Percentiles rank a stretch among this genome's conserved stretches.
Conservation (phyloP, 805 yeast species). For the Starmerella bacillaris region DNA sequence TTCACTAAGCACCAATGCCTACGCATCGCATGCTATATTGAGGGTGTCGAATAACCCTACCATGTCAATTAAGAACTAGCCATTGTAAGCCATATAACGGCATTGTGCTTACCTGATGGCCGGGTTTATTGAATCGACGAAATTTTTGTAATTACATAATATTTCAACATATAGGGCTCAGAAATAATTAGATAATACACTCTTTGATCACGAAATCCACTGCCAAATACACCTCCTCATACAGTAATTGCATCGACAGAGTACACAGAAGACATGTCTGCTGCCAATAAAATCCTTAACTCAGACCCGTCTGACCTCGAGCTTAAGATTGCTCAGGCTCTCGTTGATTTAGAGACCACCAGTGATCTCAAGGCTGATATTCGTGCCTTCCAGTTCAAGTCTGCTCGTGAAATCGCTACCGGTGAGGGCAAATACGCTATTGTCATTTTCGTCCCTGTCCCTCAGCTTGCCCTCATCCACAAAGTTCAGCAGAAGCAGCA, state of each 20-base stretch:
- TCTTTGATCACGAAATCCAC: too few species aligned
- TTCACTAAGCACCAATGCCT: too few species aligned
- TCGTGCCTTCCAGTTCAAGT: constrained; percentile 96
- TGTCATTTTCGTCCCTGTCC: constrained; percentile 95
- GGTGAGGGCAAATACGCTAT: constrained; percentile 97
- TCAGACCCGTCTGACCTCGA: constrained; percentile 95
- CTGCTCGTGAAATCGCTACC: constrained; percentile 95
- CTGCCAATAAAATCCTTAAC: constrained; percentile 87
- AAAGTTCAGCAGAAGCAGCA: constrained; percentile 92
- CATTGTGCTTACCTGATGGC: too few species aligned
- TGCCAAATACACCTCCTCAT: background rate
- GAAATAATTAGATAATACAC: too few species aligned
- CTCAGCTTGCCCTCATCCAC: constrained; percentile 81
- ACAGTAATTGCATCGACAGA: too few species aligned
- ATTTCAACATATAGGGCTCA: too few species aligned
- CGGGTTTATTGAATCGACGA: too few species aligned
- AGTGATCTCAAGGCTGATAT: constrained; percentile 94
- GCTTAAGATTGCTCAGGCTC: constrained; percentile 98
- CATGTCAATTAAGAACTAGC: too few species aligned
- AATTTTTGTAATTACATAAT: too few species aligned
- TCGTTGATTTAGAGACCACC: constrained; percentile 81
- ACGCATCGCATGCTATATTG: too few species aligned
- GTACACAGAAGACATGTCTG: constrained; percentile 58
- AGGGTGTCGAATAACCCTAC: too few species aligned
- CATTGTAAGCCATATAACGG: too few species aligned